Percentiles rank a stretch among this genome's conserved stretches.
Conservation (phyloP, 2,329 filamentous ascomycete species). For the Orbilia ellipsospora region DNA sequence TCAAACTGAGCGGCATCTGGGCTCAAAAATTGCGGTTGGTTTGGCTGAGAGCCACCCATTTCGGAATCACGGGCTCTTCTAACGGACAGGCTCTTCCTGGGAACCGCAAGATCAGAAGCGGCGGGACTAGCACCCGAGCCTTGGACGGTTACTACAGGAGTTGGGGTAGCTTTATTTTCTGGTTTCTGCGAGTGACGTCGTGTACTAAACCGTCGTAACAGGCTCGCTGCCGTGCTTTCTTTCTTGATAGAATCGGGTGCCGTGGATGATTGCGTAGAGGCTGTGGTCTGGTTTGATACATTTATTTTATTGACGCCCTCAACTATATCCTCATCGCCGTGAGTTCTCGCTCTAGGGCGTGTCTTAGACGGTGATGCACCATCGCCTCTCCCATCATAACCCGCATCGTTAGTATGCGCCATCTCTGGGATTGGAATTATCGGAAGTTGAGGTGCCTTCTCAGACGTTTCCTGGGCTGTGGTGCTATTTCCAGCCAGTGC, state of each 20-base stretch:
- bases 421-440: conserved; percentile 84
- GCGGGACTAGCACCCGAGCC: conserved; percentile 73
- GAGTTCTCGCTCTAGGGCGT: conserved; percentile 86
- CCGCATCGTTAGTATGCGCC: conserved; percentile 84
- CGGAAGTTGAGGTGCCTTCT: conserved; percentile 71
- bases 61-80: conserved; percentile 70
- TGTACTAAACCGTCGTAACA: conserved; percentile 91
- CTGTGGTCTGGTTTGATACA: conserved; percentile 65
- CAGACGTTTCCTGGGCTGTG: conserved; percentile 62
- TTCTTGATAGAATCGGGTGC: conserved; percentile 75
- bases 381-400: conserved; percentile 81
- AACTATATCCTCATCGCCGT: conserved; percentile 89
- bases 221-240: conserved; percentile 84
- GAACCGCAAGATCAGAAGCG: conserved; percentile 64
- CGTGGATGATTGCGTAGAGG: conserved; percentile 64
- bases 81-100: conserved; percentile 90
- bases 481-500: conserved; percentile 61
- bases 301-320: conserved; percentile 77
- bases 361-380: conserved; percentile 70
- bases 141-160: conserved; percentile 82
- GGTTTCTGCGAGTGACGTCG: conserved; percentile 73
- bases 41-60: conserved; percentile 72
- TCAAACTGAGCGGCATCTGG: conserved; percentile 75
- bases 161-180: conserved; percentile 73
- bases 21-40: conserved; percentile 81